Base-by-base conservation (phyloP, 2,329 filamentous ascomycete species). In the Talaromyces atroroseus region DNA sequence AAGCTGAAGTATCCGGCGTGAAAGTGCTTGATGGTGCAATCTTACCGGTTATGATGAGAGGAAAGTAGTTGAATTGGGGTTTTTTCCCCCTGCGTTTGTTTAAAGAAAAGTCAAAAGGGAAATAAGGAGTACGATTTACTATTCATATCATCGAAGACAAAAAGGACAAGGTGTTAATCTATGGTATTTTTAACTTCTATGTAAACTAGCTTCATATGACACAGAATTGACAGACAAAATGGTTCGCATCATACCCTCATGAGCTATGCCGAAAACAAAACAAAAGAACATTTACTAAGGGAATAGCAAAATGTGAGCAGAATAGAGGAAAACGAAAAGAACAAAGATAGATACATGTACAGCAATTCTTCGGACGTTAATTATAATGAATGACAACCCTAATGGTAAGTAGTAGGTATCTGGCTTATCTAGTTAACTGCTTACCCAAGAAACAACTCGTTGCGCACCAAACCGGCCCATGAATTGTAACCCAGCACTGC, bases 401-500 rank as follows among this genome's bases (percentile, higher is more conserved):
- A 29, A 29, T 29, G 26, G 8, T 29, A 4, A 29, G n/a, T n/a
- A n/a, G 24, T 26, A 32, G 29, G 8, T 32, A 5, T 8, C 6
- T 5, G 11, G 5, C 10, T 32, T 8, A 32, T 36, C 32, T 36
- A 10, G 2, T 64, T 61, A 96, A 58, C 88, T 86, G 49, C 83
- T 86, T 83, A 96, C 87, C 94, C 92, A 97, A 53, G 91, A 83
- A 5, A 90, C 83, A 38, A 95, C 89, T 68, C 92, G 83, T 68
- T 86, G 87, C 20, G 88, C 89, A 21, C 92, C 94, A 68, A 96
- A 94, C 2, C 85, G 85, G 45, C 91, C 90, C 57, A 91, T 91
- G 63, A 96, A 84, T 58, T 92, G 87, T 62, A 99, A 76, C 44
- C 94, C 90, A 55, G 87, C 89, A 57, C 89, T 89, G 42, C 94